Evolutionary conservation across 495 filamentous ascomycete genomes (phyloP), one percentile per base, ranked within the genome.

Genomic region (Rostrohypoxylon terebratum): DNA sequence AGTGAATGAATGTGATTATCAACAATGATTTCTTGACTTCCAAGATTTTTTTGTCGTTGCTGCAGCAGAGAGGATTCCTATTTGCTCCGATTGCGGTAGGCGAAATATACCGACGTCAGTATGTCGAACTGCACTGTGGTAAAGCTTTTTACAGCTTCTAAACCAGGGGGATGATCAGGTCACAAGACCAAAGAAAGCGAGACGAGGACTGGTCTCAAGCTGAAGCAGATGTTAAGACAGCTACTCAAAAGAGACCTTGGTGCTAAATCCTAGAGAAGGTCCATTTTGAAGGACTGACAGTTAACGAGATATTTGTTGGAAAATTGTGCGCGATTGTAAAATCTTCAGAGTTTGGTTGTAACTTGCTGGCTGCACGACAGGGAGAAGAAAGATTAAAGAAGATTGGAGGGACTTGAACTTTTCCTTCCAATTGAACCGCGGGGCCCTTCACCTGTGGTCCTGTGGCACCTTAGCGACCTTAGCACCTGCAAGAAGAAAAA

Each of bases 41-140:
- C 45, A 61, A 62, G 34, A 55, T 69, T 73, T 68, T 31, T 21
- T 51, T 68, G 40, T 31, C 44, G 55, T 16, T 73, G 48, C 57
- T 42, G 38, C 38, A 42, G 38, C 38, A 42, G 38, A 65, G 63
- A 64, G 20, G 51, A 47, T 67, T 66, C 62, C 62, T 59, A 63
- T 54, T 71, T 69, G 68, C 71, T 77, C 76, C 76, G 73, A 77
- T 77, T 63, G 44, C 73, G 73, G 76, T 67, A 18, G 34, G 58
- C 58, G 42, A 59, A 60, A 70, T 67, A 58, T 45, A 63, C 36
- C 50, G 45, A 71, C 51, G 54, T 59, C 44, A 48, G 38, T 34
- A 61, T 23, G 40, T 63, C 47, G 36, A 68, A 18, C 28, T 28
- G 28, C 28, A 28, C 28, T 28, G 34, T 42, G 34, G 33, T 62